Evolutionary conservation across 2,329 filamentous ascomycete genomes (phyloP).

Genomic region (Neobulgaria alba): DNA sequence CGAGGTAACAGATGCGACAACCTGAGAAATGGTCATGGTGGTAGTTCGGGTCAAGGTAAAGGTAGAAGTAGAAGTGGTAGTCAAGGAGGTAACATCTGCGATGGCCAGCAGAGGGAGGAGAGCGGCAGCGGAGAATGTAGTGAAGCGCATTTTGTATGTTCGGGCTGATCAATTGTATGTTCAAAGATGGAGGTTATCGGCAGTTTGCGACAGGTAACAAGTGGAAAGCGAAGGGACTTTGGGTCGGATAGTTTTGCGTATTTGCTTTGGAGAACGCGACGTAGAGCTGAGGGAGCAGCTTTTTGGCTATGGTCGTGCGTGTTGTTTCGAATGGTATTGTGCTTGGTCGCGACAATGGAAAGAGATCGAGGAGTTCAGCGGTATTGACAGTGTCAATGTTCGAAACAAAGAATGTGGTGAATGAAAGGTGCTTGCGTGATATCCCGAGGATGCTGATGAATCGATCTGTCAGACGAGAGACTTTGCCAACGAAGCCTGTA

Average conservation of each 20-base stretch:
- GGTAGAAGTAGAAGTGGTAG: slow-evolving; percentile 35
- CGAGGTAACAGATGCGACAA: slow-evolving; percentile 32
- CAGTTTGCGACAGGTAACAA: neutral
- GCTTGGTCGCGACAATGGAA: neutral
- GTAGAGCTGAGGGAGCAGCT: neutral
- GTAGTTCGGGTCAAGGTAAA: slow-evolving; percentile 43
- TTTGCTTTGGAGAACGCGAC: neutral
- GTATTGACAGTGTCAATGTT: neutral
- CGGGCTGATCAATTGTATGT: neutral
- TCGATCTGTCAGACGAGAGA: slow-evolving; percentile 3
- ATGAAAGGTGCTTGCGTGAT: neutral
- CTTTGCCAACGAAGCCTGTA: slow-evolving; percentile 3
- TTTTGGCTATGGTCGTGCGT: neutral
- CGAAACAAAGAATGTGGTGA: slow-evolving; percentile 2
- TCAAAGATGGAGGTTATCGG: neutral
- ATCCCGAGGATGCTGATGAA: neutral
- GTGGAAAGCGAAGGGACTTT: neutral
- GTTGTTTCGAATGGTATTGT: neutral
- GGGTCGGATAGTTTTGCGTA: neutral
- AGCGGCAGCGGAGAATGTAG: slow-evolving; percentile 37
- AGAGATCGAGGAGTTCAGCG: neutral
- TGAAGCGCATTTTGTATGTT: slow-evolving; percentile 33
- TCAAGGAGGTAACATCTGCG: slow-evolving; percentile 27
- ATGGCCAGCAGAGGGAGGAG: slow-evolving; percentile 46
- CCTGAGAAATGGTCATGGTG: slow-evolving; percentile 42